Conservation (phyloP, 2,329 filamentous ascomycete genomes). For the Aureobasidium sp. region DNA sequence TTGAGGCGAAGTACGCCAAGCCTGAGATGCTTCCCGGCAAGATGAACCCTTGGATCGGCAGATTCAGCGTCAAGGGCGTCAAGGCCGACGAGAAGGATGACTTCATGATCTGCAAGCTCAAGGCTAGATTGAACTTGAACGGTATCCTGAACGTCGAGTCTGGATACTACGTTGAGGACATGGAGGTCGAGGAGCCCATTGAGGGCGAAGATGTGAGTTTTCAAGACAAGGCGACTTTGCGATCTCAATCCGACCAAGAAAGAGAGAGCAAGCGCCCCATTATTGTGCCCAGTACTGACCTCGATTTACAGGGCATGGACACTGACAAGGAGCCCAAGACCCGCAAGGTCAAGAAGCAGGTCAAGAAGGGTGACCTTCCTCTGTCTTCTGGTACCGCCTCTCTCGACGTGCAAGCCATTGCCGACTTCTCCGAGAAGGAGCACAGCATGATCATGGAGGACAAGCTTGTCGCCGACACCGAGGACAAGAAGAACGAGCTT, state of each 20-base stretch:
- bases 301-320: constrained; percentile 61
- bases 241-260: not conserved
- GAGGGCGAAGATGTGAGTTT: constrained; percentile 51
- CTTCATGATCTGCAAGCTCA: constrained; percentile 99
- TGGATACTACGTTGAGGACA: constrained; percentile 95
- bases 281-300: constrained; percentile 24
- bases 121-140: constrained; percentile 93
- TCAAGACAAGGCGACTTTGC: constrained; percentile 24
- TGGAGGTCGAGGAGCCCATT: constrained; percentile 91
- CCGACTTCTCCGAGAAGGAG: constrained; percentile 70
- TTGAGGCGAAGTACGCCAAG: constrained; percentile 89
- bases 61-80: constrained; percentile 96
- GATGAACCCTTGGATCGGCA: constrained; percentile 88
- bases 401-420: constrained; percentile 61
- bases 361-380: constrained; percentile 91
- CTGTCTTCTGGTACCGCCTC: constrained; percentile 76
- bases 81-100: constrained; percentile 89
- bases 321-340: constrained; percentile 54
- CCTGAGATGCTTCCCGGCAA: constrained; percentile 82
- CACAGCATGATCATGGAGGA: constrained; percentile 92
- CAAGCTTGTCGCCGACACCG: constrained; percentile 95
- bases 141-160: constrained; percentile 93
- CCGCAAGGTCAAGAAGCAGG: constrained; percentile 98
- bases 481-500: constrained; percentile 99
- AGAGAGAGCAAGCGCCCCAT: constrained; percentile 15